These are phyloP conservation scores for Kwoniella sp. DNA, from an alignment of 768 basidiomycete genomes.

Conservation along the genomic window DNA sequence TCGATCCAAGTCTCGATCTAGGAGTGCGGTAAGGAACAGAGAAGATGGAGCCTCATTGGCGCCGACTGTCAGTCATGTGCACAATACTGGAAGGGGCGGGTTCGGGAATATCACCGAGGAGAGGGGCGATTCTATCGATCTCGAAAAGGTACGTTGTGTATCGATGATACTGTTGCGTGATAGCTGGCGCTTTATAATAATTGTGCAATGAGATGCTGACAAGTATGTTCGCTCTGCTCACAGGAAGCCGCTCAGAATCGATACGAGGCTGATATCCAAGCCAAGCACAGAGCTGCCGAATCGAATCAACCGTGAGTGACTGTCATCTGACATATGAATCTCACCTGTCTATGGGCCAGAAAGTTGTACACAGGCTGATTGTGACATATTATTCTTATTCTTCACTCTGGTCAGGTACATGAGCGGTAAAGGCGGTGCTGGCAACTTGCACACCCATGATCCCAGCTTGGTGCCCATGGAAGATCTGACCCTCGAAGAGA, in stretches of 20 bases:
- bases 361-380: no score
- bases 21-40: constrained; percentile 22
- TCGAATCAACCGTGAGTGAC: constrained; percentile 41
- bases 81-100: constrained; percentile 46
- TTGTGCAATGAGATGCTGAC: neutral
- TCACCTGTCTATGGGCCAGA: no score
- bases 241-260: constrained; percentile 38
- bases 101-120: constrained; percentile 51
- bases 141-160: constrained; percentile 36
- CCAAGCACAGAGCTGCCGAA: constrained; percentile 39
- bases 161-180: no score
- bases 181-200: neutral
- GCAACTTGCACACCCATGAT: constrained; percentile 31
- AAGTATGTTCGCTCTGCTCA: neutral
- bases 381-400: no score
- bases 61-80: constrained; percentile 20
- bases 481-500: constrained; percentile 47
- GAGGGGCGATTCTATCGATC: constrained; percentile 31
- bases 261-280: constrained; percentile 43
- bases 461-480: constrained; percentile 28
- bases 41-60: constrained; percentile 15
- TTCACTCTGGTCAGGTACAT: neutral
- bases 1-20: constrained; percentile 32
- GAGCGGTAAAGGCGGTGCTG: constrained; percentile 21
- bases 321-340: no score